phyloP scores from a whole-genome alignment of 768 basidiomycete genomes.

The Thelephora aurantiotincta region DNA sequence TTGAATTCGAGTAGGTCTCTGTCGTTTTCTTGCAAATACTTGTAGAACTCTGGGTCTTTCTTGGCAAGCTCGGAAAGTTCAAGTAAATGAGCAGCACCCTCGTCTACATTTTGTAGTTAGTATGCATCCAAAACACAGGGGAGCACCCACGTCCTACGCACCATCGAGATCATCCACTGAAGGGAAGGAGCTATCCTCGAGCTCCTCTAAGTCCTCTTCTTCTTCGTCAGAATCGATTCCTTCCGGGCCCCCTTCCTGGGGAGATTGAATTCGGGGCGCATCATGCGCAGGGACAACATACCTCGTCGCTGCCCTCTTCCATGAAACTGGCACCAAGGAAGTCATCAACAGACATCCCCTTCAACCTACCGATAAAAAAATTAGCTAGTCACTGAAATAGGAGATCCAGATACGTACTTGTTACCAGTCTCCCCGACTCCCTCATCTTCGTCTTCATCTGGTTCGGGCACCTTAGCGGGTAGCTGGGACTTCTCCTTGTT shows the following conservation, averaged over 20 bases:
- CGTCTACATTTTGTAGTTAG: conserved; percentile 27
- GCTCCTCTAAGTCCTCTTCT: conserved; percentile 22
- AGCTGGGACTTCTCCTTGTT: conserved; percentile 14
- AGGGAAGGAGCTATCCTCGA: conserved; percentile 54
- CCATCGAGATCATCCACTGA: conserved; percentile 72
- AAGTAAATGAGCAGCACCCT: conserved; percentile 59
- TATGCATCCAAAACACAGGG: background rate
- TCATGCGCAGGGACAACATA: conserved; percentile 14
- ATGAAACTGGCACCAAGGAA: conserved; percentile 62
- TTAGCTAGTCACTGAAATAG: conserved; percentile 1
- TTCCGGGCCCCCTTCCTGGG: conserved; percentile 12
- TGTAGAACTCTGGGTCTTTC: conserved; percentile 98
- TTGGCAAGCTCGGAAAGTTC: conserved; percentile 83
- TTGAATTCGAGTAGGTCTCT: conserved; percentile 78
- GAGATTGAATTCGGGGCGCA: background rate
- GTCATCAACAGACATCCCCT: conserved; percentile 61
- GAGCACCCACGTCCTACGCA: conserved; percentile 9
- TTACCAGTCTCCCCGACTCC: conserved; percentile 10
- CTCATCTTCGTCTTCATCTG: conserved; percentile 16
- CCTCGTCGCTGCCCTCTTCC: conserved; percentile 42
- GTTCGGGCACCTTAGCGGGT: conserved; percentile 8
- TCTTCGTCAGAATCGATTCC: conserved; percentile 23
- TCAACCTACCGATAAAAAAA: conserved; percentile 8
- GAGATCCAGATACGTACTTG: conserved; percentile 7
- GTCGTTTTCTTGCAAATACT: conserved; percentile 95